These are phyloP conservation scores for Thraustotheca clavata DNA, from an alignment of 352 stramenopile species.

Conservation along the genomic window DNA sequence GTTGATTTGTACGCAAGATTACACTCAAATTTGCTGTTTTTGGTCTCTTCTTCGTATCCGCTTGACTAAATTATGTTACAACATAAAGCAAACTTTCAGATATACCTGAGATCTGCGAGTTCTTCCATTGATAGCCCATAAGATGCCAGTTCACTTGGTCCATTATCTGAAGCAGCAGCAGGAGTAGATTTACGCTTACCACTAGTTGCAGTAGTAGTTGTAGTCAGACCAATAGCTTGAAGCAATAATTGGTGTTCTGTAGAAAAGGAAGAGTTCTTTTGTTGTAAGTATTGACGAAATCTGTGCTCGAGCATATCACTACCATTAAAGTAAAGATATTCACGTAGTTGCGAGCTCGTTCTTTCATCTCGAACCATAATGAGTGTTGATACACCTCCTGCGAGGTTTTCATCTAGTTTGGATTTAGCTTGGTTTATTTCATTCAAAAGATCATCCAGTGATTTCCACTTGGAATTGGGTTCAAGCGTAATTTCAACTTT, in stretches of 20 bases:
- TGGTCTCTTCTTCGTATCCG: slow-evolving; percentile 24
- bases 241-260: slow-evolving; percentile 61
- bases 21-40: slow-evolving; percentile 32
- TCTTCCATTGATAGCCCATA: slow-evolving; percentile 68
- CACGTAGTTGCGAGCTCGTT: slow-evolving; percentile 72
- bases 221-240: slow-evolving; percentile 35
- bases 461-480: slow-evolving; percentile 93
- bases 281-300: slow-evolving; percentile 74
- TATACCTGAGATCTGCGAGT: slow-evolving; percentile 21
- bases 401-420: slow-evolving; percentile 23
- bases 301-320: slow-evolving; percentile 73
- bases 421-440: slow-evolving; percentile 75
- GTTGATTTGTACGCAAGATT: slow-evolving; percentile 36
- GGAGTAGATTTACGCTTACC: slow-evolving; percentile 25
- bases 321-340: slow-evolving; percentile 72
- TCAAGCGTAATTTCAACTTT: slow-evolving; percentile 59
- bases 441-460: slow-evolving; percentile 86
- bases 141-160: slow-evolving; percentile 40
- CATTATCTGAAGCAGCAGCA: not conserved
- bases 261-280: slow-evolving; percentile 42
- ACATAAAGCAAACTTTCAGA: not conserved
- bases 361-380: slow-evolving; percentile 87
- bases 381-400: slow-evolving; percentile 41
- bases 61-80: slow-evolving; percentile 16
- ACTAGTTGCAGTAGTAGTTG: slow-evolving; percentile 21